These are phyloP conservation scores for Salvia miltiorrhiza DNA, from an alignment of 257 asterid genomes.

Conservation along the genomic window DNA sequence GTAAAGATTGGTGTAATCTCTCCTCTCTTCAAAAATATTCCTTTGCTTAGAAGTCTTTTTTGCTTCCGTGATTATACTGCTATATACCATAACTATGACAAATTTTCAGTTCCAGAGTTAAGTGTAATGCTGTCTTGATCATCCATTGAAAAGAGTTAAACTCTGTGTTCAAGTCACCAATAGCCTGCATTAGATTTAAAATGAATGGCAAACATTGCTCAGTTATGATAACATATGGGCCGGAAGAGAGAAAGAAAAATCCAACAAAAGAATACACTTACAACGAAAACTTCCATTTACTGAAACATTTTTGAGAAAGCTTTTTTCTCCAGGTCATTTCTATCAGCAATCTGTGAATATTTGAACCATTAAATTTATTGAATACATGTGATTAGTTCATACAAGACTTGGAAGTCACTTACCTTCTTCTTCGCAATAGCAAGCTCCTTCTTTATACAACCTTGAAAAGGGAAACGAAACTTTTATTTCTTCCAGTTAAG, in stretches of 20 bases:
- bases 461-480: conserved; percentile 31
- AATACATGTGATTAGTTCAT: conserved; percentile 6
- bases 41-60: conserved; percentile 8
- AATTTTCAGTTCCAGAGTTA: conserved; percentile 13
- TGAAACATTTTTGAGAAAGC: conserved; percentile 65
- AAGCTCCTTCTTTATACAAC: conserved; percentile 67
- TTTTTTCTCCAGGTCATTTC: conserved; percentile 54
- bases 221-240: not conserved
- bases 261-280: conserved; percentile 22
- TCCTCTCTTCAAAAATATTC: conserved; percentile 13
- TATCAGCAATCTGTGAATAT: conserved; percentile 59
- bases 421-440: conserved; percentile 71
- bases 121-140: not conserved
- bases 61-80: conserved; percentile 3
- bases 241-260: not conserved
- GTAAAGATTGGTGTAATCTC: conserved; percentile 10
- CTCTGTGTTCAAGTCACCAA: conserved; percentile 3
- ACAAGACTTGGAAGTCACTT: conserved; percentile 20
- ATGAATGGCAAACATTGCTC: conserved; percentile 9
- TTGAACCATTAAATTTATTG: conserved; percentile 12
- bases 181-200: conserved; percentile 26
- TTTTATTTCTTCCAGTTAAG: conserved; percentile 2
- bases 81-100: conserved; percentile 23
- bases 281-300: conserved; percentile 25
- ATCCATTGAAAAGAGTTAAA: conserved; percentile 9